Percentiles rank a stretch among this genome's conserved stretches.
Evolutionary conservation across 805 yeast genomes (phyloP).

Genomic region (Clavispora asparagi): DNA sequence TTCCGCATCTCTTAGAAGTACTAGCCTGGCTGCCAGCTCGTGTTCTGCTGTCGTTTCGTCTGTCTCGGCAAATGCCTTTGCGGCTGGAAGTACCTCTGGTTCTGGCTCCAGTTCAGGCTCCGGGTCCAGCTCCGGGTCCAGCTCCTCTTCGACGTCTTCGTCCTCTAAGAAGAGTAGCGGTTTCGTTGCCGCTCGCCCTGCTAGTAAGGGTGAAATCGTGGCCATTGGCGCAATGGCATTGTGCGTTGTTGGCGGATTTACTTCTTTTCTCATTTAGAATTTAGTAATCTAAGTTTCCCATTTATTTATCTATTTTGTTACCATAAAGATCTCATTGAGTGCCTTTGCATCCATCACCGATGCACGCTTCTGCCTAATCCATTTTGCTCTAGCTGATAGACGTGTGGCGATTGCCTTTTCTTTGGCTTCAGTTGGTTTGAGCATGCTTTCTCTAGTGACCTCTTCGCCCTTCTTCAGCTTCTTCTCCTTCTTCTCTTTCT

Average conservation of each 20-base stretch:
- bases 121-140: conserved; percentile 18
- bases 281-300: background rate
- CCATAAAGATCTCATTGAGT: conserved; percentile 89
- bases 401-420: conserved; percentile 25
- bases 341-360: conserved; percentile 88
- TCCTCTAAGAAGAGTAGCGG: conserved; percentile 17
- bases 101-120: conserved; percentile 20
- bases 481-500: conserved; percentile 21
- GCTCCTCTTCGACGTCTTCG: conserved; percentile 17
- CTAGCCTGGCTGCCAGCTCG: conserved; percentile 25
- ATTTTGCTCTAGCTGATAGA: conserved; percentile 68
- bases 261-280: conserved; percentile 26
- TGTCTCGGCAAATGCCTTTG: conserved; percentile 13
- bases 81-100: conserved; percentile 10
- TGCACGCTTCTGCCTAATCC: conserved; percentile 86
- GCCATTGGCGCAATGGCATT: conserved; percentile 31
- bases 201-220: conserved; percentile 27
- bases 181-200: conserved; percentile 17
- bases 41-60: conserved; percentile 23
- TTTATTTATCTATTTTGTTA: conserved; percentile 37
- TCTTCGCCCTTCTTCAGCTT: conserved; percentile 21
- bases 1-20: conserved; percentile 45
- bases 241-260: conserved; percentile 42
- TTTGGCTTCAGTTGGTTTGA: conserved; percentile 15
- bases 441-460: conserved; percentile 21